These are phyloP conservation scores for Ogataea parapolymorpha DNA, from an alignment of 805 yeast species.

Conservation along the genomic window DNA sequence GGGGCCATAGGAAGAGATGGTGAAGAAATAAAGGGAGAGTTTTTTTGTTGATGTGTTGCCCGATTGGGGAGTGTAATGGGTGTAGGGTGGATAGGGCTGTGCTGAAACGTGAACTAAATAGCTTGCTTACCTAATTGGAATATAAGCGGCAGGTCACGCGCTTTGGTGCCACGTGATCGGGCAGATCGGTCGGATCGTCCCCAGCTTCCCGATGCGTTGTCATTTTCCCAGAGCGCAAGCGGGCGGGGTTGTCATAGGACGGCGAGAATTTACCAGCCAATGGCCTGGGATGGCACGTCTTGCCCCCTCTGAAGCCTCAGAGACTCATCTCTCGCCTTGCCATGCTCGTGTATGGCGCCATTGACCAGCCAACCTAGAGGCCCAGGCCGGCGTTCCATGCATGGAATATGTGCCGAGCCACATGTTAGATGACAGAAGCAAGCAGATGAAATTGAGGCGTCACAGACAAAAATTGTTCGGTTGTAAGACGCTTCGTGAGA, in stretches of 20 bases:
- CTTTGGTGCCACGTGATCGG: background rate
- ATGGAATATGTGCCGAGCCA: slow-evolving; percentile 5
- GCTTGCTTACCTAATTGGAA: no score
- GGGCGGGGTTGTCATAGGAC: background rate
- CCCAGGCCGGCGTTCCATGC: slow-evolving; percentile 1
- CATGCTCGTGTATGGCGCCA: no score
- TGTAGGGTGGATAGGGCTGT: background rate
- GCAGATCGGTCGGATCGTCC: no score
- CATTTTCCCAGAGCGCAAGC: no score
- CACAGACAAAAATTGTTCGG: background rate
- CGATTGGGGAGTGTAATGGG: slow-evolving; percentile 9
- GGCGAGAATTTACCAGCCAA: background rate
- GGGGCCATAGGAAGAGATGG: slow-evolving; percentile 8
- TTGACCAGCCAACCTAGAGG: no score
- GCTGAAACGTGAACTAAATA: no score
- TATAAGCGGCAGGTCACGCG: no score
- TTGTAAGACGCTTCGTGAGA: background rate
- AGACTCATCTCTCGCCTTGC: no score
- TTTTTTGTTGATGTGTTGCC: slow-evolving; percentile 9
- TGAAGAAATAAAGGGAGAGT: slow-evolving; percentile 4
- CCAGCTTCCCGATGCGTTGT: no score
- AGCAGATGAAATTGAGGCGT: background rate
- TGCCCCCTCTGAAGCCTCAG: no score
- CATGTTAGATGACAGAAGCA: background rate
- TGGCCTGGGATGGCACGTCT: no score